These are phyloP conservation scores for Cercophora scortea DNA, from an alignment of 495 filamentous ascomycete genomes.

Conservation along the genomic window DNA sequence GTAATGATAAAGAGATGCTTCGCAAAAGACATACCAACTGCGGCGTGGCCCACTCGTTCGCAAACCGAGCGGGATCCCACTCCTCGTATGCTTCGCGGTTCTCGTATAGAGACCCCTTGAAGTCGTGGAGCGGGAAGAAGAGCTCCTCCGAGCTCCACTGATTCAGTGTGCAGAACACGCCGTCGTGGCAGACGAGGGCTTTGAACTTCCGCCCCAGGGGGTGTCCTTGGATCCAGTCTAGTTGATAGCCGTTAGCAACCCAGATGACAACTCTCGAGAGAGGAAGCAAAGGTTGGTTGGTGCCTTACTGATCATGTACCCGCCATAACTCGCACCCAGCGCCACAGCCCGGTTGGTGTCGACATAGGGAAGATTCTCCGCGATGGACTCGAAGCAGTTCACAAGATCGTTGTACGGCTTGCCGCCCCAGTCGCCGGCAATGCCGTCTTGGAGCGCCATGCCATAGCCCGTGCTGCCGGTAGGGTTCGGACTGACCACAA, in stretches of 20 bases:
- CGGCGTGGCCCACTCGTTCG: constrained; percentile 71
- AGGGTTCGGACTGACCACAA: constrained; percentile 82
- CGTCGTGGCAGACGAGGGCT: constrained; percentile 86
- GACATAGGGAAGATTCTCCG: constrained; percentile 62
- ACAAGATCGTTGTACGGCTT: constrained; percentile 74
- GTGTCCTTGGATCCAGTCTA: constrained; percentile 66
- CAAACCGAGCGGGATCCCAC: constrained; percentile 71
- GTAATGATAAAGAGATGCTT: neutral
- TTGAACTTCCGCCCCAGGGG: constrained; percentile 71
- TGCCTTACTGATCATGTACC: constrained; percentile 68
- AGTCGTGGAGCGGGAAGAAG: constrained; percentile 81
- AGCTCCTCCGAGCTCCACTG: constrained; percentile 77
- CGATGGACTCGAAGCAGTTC: constrained; percentile 69
- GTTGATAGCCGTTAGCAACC: neutral
- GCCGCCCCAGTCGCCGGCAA: constrained; percentile 72
- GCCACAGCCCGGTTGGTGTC: constrained; percentile 73
- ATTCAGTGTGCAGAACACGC: constrained; percentile 71
- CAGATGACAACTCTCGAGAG: neutral
- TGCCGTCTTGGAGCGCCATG: constrained; percentile 69
- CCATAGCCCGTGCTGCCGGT: constrained; percentile 84
- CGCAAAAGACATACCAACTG: constrained; percentile 41
- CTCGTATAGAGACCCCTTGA: constrained; percentile 70
- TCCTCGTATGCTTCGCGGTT: constrained; percentile 63
- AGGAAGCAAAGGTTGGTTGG: neutral
- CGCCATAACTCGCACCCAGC: constrained; percentile 78